Base-by-base conservation (phyloP, 2,329 filamentous ascomycete species). In the Botryotinia narcissicola region DNA sequence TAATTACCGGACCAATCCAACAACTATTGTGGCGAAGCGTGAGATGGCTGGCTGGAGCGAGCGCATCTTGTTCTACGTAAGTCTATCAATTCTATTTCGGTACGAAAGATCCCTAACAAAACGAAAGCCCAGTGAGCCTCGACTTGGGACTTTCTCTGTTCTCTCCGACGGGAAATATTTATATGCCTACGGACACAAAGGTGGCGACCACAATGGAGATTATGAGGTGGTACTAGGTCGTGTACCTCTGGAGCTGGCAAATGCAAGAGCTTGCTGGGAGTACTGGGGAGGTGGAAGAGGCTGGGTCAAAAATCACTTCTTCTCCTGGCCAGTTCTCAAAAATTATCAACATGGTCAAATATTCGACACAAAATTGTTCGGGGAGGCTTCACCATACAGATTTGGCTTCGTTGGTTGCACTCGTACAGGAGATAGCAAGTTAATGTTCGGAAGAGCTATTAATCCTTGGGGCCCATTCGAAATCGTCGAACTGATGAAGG, bases 331-430 rank as follows among this genome's bases (percentile, higher is more conserved):
- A 20, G 59, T 78, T 4, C 72, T 77, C 10, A 63, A 51, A 25
- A 68, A 70, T 37, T 75, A 76, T 57, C 72, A 75, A 46, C 77
- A 78, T 48, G 76, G 77, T 4, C 74, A 75, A 42, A 74, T 78
- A 18, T 76, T 76, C 37, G n/a, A 48, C 25, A 78, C 75, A 4
- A 73, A 74, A 3, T 70, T 78, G 42, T 78, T 78, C 37, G 76
- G 75, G 32, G 46, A 54, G 18, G 32, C 37, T 16, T 74, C 74
- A 1, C 35, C 63, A 68, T 78, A 73, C 62, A 64, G n/a, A 35
- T 72, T 54, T 25, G 73, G 71, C 0, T 78, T 78, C 22, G 67
- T 78, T 29, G 77, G 77, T 16, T 75, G 74, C 35, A 76, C 70
- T 25, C 69, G 37, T 8, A 73, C 44, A 35, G 75, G 71, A 6